phyloP scores from a whole-genome alignment of 225 moss, liverwort and hornwort genomes.

The Polytrichum formosum region DNA sequence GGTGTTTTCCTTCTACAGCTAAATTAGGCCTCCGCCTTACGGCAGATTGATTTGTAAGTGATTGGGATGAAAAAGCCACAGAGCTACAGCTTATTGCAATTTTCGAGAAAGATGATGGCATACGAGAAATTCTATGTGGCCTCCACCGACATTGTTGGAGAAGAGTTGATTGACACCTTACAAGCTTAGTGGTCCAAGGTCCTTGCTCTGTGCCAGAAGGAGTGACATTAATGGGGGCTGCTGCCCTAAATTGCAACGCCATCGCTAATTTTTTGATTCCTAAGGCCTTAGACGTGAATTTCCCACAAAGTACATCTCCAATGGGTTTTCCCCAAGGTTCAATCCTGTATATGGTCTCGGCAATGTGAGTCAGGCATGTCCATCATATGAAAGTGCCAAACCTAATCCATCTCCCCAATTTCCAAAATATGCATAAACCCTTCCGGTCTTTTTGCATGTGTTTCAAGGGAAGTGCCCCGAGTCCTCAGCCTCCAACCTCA shows the following conservation, averaged over 20 bases:
- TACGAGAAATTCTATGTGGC: neutral
- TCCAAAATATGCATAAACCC: too few species aligned
- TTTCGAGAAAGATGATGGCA: constrained; percentile 6
- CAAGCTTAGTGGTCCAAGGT: constrained; percentile 3
- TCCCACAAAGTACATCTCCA: neutral
- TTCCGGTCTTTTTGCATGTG: too few species aligned
- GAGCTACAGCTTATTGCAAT: constrained; percentile 16
- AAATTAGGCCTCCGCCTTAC: neutral
- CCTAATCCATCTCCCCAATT: too few species aligned
- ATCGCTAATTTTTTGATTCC: neutral
- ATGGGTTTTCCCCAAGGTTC: neutral
- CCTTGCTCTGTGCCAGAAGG: constrained; percentile 2
- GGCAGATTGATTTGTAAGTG: constrained; percentile 1
- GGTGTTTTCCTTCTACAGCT: neutral
- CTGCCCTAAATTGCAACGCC: constrained; percentile 22
- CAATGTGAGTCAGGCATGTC: too few species aligned
- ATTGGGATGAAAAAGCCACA: constrained; percentile 26
- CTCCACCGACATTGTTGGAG: constrained; percentile 22
- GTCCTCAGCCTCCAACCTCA: too few species aligned
- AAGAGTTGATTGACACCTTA: constrained; percentile 24
- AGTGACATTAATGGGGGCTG: neutral
- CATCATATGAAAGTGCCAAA: too few species aligned
- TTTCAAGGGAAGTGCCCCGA: too few species aligned
- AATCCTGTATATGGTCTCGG: neutral
- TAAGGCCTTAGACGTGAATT: neutral